phyloP scores from a whole-genome alignment of 306 rosid genomes.

The Oxytropis ochrocephala region DNA sequence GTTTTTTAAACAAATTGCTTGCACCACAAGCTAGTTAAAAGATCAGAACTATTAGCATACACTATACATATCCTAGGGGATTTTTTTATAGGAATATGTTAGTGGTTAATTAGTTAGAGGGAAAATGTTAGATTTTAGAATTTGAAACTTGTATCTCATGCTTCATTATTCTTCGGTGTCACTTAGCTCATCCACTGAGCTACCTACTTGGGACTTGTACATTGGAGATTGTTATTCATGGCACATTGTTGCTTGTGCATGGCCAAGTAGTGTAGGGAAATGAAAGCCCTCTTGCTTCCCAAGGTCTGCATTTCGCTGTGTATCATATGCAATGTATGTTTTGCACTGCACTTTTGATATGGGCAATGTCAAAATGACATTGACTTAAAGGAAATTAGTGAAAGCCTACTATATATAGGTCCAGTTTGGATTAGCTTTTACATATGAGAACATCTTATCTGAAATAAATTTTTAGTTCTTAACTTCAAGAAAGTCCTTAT shows the following conservation, averaged over 20 bases:
- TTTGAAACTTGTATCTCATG: too few relatives aligned
- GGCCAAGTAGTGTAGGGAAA: not conserved
- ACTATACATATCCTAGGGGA: not conserved
- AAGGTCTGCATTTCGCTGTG: not conserved
- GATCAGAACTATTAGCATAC: not conserved
- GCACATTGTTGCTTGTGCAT: not conserved
- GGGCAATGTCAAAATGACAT: not conserved
- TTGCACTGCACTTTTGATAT: not conserved
- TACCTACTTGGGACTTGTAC: too few relatives aligned
- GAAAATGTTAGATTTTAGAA: too few relatives aligned
- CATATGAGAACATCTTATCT: not conserved
- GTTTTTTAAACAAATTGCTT: not conserved
- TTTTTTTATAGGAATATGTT: too few relatives aligned
- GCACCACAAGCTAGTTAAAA: not conserved
- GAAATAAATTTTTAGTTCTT: not conserved
- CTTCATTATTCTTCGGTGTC: too few relatives aligned
- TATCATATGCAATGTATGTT: not conserved
- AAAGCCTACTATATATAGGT: not conserved
- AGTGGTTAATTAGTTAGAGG: too few relatives aligned
- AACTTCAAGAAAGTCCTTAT: not conserved
- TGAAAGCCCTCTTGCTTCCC: not conserved
- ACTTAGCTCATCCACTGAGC: too few relatives aligned
- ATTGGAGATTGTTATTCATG: not conserved
- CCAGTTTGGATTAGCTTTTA: not conserved
- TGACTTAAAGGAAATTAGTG: not conserved